These are phyloP conservation scores for Hyphopichia pseudoburtonii DNA, from an alignment of 1,139 yeast species.

Conservation along the genomic window DNA sequence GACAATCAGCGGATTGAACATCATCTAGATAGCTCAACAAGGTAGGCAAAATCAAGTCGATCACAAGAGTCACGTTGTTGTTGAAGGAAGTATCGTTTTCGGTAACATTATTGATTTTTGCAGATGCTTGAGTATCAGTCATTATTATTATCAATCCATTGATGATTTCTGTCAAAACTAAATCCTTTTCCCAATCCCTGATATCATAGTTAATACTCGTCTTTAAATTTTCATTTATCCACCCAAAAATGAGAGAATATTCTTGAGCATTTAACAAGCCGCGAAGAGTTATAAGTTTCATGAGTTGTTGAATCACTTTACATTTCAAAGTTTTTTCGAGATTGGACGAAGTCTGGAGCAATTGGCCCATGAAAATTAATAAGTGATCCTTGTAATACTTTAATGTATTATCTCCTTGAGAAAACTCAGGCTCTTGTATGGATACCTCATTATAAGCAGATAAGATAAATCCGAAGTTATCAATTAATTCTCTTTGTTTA, in stretches of 20 bases:
- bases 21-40: slow-evolving; percentile 52
- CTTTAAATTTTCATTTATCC: slow-evolving; percentile 59
- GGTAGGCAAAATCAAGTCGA: slow-evolving; percentile 61
- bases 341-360: slow-evolving; percentile 64
- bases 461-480: slow-evolving; percentile 56
- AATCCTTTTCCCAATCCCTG: slow-evolving; percentile 33
- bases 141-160: slow-evolving; percentile 56
- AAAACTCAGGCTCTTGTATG: slow-evolving; percentile 1
- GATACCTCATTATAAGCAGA: slow-evolving; percentile 24
- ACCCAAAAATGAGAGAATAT: slow-evolving; percentile 60
- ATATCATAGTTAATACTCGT: slow-evolving; percentile 37
- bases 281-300: slow-evolving; percentile 49
- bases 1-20: slow-evolving; percentile 16
- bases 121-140: slow-evolving; percentile 11
- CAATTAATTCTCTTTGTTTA: slow-evolving; percentile 60
- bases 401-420: slow-evolving; percentile 13
- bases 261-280: slow-evolving; percentile 55
- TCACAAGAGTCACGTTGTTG: slow-evolving; percentile 35
- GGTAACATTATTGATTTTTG: slow-evolving; percentile 24
- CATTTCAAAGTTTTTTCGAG: slow-evolving; percentile 69
- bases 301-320: slow-evolving; percentile 63
- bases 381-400: slow-evolving; percentile 59
- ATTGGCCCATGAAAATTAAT: slow-evolving; percentile 61
- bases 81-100: slow-evolving; percentile 4
- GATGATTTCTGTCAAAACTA: slow-evolving; percentile 37